These are phyloP conservation scores for Cercophora newfieldiana DNA, from an alignment of 495 filamentous ascomycete genomes.

Conservation along the genomic window DNA sequence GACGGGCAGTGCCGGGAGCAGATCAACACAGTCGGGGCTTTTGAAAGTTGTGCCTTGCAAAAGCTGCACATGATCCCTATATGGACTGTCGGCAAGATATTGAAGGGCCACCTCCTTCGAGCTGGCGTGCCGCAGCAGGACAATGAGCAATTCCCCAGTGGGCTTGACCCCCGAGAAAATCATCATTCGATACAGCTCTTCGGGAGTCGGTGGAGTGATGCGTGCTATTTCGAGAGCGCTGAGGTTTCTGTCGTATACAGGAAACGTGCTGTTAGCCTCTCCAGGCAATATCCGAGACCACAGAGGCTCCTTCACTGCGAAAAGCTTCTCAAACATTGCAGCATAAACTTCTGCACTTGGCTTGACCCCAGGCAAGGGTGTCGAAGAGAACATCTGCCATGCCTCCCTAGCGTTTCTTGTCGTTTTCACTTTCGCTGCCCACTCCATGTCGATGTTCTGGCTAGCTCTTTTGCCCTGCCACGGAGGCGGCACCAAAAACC, in stretches of 20 bases:
- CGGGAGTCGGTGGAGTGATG: slow-evolving; percentile 39
- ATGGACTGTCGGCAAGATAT: slow-evolving; percentile 42
- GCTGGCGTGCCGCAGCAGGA: slow-evolving; percentile 36
- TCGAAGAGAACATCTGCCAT: slow-evolving; percentile 42
- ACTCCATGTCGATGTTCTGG: slow-evolving; percentile 33
- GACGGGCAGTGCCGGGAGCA: slow-evolving; percentile 18
- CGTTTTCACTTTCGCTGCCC: slow-evolving; percentile 41
- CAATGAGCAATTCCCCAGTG: slow-evolving; percentile 32
- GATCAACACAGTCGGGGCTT: not conserved
- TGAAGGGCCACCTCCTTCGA: slow-evolving; percentile 32
- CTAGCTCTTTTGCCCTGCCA: slow-evolving; percentile 25
- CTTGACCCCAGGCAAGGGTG: slow-evolving; percentile 27
- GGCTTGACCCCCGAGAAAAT: slow-evolving; percentile 37
- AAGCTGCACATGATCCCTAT: not conserved
- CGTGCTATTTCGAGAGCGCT: slow-evolving; percentile 45
- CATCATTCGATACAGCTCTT: slow-evolving; percentile 44
- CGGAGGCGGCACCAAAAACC: slow-evolving; percentile 27
- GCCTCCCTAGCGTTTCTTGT: slow-evolving; percentile 48
- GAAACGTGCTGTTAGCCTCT: slow-evolving; percentile 39
- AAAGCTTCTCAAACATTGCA: slow-evolving; percentile 49
- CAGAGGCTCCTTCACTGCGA: slow-evolving; percentile 19
- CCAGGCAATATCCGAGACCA: slow-evolving; percentile 37
- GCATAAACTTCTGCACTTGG: slow-evolving; percentile 41
- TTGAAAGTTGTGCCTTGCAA: slow-evolving; percentile 15
- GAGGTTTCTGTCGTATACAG: slow-evolving; percentile 41